Evolutionary conservation across 257 asterid genomes (phyloP).

Genomic region (Nicotiana tabacum): DNA sequence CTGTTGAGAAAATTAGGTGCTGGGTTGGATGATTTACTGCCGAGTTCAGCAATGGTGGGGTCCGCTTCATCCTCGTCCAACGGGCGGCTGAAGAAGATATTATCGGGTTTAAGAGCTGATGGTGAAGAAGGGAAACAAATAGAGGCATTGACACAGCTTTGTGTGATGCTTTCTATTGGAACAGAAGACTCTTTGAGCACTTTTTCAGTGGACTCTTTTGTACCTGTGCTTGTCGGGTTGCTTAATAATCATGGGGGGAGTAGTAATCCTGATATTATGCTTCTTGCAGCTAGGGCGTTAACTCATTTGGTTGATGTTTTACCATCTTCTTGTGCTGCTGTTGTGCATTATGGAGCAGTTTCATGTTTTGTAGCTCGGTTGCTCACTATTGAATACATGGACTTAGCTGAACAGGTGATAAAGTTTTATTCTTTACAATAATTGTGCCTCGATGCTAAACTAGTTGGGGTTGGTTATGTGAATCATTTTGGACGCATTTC

Average conservation of each 20-base stretch:
- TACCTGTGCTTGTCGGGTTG: slow-evolving; percentile 91
- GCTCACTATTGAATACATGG: slow-evolving; percentile 95
- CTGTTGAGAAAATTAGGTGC: slow-evolving; percentile 84
- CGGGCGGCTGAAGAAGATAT: slow-evolving; percentile 83
- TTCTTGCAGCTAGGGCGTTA: slow-evolving; percentile 90
- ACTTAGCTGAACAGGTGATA: slow-evolving; percentile 97
- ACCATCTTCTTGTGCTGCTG: slow-evolving; percentile 90
- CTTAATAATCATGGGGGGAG: slow-evolving; percentile 64
- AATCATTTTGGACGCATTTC: background rate
- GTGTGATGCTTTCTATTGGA: slow-evolving; percentile 90
- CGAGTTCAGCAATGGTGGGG: slow-evolving; percentile 71
- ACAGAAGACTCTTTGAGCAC: slow-evolving; percentile 94
- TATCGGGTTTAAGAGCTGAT: slow-evolving; percentile 88
- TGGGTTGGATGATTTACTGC: slow-evolving; percentile 90
- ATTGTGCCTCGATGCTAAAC: background rate
- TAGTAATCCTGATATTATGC: slow-evolving; percentile 88
- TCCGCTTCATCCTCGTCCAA: slow-evolving; percentile 61
- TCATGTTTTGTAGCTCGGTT: slow-evolving; percentile 82
- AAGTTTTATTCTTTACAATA: background rate
- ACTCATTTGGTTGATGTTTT: slow-evolving; percentile 95
- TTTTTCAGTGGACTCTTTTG: slow-evolving; percentile 94
- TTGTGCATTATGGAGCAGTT: slow-evolving; percentile 95
- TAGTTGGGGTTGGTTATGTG: background rate
- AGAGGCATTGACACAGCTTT: slow-evolving; percentile 89
- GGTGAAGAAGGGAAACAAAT: slow-evolving; percentile 98